Conservation (phyloP, 768 basidiomycete genomes). For the Rickenella mellea region DNA sequence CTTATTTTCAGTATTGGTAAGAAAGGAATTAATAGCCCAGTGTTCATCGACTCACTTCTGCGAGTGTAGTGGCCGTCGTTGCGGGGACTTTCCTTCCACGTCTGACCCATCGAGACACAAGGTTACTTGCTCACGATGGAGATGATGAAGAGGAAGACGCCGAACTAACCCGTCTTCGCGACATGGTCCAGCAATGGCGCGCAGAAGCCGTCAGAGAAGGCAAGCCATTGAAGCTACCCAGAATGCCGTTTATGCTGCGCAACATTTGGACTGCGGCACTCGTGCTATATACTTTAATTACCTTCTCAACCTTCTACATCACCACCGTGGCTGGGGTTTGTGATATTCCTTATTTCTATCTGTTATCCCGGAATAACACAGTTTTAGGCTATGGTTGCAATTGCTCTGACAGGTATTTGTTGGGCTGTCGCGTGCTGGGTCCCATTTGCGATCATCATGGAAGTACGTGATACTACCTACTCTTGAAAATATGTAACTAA, state of each 20-base stretch:
- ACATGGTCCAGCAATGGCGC: conserved; percentile 73
- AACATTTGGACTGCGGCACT: conserved; percentile 92
- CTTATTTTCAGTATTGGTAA: conserved; percentile 82
- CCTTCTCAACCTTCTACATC: conserved; percentile 82
- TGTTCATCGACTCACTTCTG: background rate
- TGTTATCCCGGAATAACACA: background rate
- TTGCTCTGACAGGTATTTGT: conserved; percentile 82
- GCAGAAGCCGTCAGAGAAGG: conserved; percentile 74
- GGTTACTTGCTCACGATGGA: conserved; percentile 61
- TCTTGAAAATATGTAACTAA: background rate
- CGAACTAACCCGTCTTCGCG: conserved; percentile 60
- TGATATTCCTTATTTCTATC: conserved; percentile 1
- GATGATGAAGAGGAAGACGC: conserved; percentile 67
- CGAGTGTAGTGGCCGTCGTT: conserved; percentile 61
- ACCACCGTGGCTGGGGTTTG: conserved; percentile 62
- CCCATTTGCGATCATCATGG: conserved; percentile 96
- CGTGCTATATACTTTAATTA: conserved; percentile 68
- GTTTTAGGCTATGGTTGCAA: conserved; percentile 64
- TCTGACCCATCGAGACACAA: conserved; percentile 71
- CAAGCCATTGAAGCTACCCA: conserved; percentile 66
- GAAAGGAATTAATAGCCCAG: conserved; percentile 15
- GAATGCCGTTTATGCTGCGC: conserved; percentile 83
- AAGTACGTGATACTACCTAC: conserved; percentile 35
- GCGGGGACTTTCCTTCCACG: conserved; percentile 78
- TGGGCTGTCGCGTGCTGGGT: conserved; percentile 99